These are phyloP conservation scores for Coemansia sp. DNA, from an alignment of 192 early-diverging fungal genomes.

Conservation along the genomic window DNA sequence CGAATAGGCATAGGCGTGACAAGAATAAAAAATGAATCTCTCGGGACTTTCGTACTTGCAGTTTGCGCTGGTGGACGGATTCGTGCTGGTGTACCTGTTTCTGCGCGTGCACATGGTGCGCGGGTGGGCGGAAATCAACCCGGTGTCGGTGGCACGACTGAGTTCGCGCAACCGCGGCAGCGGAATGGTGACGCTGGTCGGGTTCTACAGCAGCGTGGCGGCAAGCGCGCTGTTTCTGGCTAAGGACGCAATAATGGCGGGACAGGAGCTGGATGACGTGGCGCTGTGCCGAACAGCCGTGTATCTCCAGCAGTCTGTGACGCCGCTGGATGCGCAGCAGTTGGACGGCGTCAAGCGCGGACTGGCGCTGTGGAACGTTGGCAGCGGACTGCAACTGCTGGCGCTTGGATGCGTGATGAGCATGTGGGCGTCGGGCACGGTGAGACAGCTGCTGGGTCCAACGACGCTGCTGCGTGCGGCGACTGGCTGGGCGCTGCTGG, in stretches of 20 bases:
- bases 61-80: slow-evolving; percentile 48
- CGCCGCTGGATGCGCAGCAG: slow-evolving; percentile 34
- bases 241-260: slow-evolving; percentile 49
- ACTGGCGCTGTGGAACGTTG: slow-evolving; percentile 46
- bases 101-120: slow-evolving; percentile 32
- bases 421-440: slow-evolving; percentile 25
- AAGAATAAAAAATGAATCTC: slow-evolving; percentile 31
- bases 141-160: slow-evolving; percentile 29
- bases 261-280: slow-evolving; percentile 49
- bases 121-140: slow-evolving; percentile 41
- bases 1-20: too few species aligned
- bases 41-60: slow-evolving; percentile 54
- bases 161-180: slow-evolving; percentile 22
- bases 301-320: slow-evolving; percentile 26
- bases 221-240: slow-evolving; percentile 34
- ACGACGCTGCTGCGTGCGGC: slow-evolving; percentile 18
- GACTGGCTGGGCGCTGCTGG: slow-evolving; percentile 22
- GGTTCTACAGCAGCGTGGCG: slow-evolving; percentile 34
- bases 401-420: slow-evolving; percentile 37
- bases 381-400: slow-evolving; percentile 29
- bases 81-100: slow-evolving; percentile 38
- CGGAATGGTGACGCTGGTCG: slow-evolving; percentile 21
- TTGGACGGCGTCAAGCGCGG: slow-evolving; percentile 28
- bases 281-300: slow-evolving; percentile 35
- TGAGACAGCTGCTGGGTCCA: slow-evolving; percentile 32